Evolutionary conservation across 192 early-diverging fungal genomes (phyloP).

Genomic region (Entomortierella chlamydospora): DNA sequence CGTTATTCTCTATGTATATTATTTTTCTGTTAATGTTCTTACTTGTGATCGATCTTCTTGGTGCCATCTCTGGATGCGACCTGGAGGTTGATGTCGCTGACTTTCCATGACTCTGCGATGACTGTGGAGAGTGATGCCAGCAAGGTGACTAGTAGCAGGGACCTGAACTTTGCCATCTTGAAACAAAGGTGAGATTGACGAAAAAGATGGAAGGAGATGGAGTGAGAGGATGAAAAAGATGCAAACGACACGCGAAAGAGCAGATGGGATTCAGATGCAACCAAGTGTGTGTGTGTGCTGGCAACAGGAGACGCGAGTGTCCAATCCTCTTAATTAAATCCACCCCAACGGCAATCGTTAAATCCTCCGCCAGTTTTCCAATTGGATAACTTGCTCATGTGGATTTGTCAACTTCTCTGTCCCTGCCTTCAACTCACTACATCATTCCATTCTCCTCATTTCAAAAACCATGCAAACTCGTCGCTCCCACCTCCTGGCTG

Average conservation of each 20-base stretch:
- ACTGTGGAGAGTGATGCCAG: slow-evolving; percentile 41
- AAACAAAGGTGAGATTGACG: background rate
- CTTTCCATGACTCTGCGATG: slow-evolving; percentile 41
- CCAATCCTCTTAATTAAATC: background rate
- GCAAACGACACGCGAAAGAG: background rate
- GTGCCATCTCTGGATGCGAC: slow-evolving; percentile 22
- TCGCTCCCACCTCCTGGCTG: slow-evolving; percentile 2
- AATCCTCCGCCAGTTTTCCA: no score
- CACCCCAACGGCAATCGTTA: background rate
- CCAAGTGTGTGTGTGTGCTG: no score
- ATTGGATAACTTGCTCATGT: no score
- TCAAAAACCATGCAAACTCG: slow-evolving; percentile 28
- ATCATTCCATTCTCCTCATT: background rate
- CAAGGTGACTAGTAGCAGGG: slow-evolving; percentile 28
- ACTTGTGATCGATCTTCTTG: slow-evolving; percentile 44
- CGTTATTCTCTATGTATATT: no score
- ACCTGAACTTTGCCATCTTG: slow-evolving; percentile 45
- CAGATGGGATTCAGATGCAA: background rate
- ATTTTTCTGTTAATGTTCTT: no score
- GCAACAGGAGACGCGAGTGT: background rate
- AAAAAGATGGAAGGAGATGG: background rate
- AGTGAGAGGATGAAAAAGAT: background rate
- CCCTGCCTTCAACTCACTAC: background rate
- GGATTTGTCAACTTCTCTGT: background rate
- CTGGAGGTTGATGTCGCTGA: slow-evolving; percentile 38